phyloP scores from a whole-genome alignment of 345 rosid species.

The Citrus mangshanensis region DNA sequence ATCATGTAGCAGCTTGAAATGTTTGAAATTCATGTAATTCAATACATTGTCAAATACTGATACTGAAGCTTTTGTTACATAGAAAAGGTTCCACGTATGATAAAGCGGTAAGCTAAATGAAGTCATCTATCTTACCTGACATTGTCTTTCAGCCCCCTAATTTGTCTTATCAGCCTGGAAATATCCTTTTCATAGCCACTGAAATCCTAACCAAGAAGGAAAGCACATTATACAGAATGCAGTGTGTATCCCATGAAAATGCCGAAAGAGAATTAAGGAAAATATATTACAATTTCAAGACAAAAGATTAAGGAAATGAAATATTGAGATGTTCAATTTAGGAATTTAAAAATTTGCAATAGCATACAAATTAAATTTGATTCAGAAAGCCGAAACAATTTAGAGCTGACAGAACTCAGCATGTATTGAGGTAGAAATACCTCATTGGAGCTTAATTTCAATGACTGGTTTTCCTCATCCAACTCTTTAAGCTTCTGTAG shows the following conservation, averaged over 20 bases:
- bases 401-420: not conserved
- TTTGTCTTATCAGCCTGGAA: constrained; percentile 59
- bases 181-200: constrained; percentile 56
- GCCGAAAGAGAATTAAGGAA: not conserved
- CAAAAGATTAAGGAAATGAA: not conserved
- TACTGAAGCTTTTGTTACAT: not conserved
- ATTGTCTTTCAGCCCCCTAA: constrained; percentile 61
- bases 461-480: constrained; percentile 41
- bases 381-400: not conserved
- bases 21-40: not conserved
- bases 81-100: not conserved
- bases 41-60: not conserved
- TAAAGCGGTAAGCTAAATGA: not conserved
- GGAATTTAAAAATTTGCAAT: not conserved
- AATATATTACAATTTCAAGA: not conserved
- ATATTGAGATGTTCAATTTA: not conserved
- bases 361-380: not conserved
- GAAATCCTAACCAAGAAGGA: constrained; percentile 47
- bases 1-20: too few species aligned
- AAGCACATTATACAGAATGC: constrained; percentile 16
- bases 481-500: constrained; percentile 58
- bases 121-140: constrained; percentile 52
- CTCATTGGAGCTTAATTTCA: constrained; percentile 46
- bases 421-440: constrained; percentile 31
- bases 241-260: not conserved